A percentile compares a stretch with the other conserved stretches of the same genome.
Conservation (phyloP, 2,329 filamentous ascomycete genomes). For the Dothideomycetes sp. region DNA sequence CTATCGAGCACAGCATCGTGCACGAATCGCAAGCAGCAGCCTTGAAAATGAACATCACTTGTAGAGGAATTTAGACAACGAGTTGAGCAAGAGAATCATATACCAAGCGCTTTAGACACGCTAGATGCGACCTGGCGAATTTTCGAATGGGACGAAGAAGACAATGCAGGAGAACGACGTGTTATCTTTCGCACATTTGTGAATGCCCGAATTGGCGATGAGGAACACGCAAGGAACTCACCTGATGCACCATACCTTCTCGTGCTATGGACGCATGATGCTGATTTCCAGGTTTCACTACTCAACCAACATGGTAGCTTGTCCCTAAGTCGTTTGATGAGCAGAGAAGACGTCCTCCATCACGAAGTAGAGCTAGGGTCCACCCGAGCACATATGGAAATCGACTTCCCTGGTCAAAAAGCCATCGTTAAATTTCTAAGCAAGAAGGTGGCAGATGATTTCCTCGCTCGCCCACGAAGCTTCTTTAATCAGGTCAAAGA, state of each 20-base stretch:
- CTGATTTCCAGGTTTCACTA: neutral
- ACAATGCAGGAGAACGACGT: neutral
- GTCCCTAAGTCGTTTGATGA: neutral
- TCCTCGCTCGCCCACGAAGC: neutral
- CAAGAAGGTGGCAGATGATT: neutral
- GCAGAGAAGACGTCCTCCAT: neutral
- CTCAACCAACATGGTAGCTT: neutral
- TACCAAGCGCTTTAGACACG: neutral
- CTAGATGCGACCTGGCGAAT: neutral
- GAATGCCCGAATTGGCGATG: neutral
- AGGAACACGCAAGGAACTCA: neutral
- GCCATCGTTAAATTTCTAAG: neutral
- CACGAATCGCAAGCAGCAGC: neutral
- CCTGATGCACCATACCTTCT: neutral
- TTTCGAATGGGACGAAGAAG: neutral
- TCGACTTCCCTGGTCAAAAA: neutral
- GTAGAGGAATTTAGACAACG: neutral
- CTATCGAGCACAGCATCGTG: neutral
- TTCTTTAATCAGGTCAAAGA: neutral
- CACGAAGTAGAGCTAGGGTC: neutral
- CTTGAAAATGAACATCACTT: neutral
- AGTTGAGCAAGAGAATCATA: neutral
- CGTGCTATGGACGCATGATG: neutral
- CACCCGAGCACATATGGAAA: neutral
- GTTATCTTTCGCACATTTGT: neutral